Evolutionary conservation across 2,329 filamentous ascomycete species (phyloP).

Genomic region (Penicillium frequentans): DNA sequence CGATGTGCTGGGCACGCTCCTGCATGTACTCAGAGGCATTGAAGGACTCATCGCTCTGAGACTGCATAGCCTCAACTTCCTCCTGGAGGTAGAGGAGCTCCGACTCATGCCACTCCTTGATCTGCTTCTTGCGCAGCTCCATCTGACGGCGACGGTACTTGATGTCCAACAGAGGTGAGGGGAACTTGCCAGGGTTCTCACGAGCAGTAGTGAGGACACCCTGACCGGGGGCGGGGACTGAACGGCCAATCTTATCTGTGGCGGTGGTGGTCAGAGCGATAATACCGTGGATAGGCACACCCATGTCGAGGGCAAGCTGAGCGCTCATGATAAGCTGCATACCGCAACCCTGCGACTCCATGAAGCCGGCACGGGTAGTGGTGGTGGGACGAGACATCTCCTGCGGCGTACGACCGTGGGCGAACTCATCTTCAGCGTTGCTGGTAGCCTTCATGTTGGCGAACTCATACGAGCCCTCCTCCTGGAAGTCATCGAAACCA

Average conservation of each 20-base stretch:
- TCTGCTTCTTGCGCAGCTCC: constrained; percentile 87
- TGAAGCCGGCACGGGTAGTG: constrained; percentile 95
- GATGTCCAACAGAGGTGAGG: constrained; percentile 92
- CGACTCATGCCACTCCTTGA: constrained; percentile 94
- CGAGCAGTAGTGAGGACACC: constrained; percentile 95
- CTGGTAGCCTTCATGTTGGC: constrained; percentile 99
- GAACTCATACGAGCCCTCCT: constrained; percentile 98
- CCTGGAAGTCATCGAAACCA: constrained; percentile 98
- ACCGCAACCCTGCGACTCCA: constrained; percentile 99
- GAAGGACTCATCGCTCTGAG: constrained; percentile 68
- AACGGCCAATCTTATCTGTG: constrained; percentile 98
- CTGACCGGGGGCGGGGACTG: constrained; percentile 92
- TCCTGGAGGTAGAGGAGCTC: constrained; percentile 91
- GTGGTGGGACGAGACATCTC: constrained; percentile 99
- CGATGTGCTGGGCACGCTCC: constrained; percentile 82
- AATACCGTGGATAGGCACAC: constrained; percentile 94
- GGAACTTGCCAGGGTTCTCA: constrained; percentile 87
- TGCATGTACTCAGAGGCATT: constrained; percentile 81
- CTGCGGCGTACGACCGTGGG: constrained; percentile 87
- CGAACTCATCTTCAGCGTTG: constrained; percentile 95
- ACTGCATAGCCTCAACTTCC: constrained; percentile 87
- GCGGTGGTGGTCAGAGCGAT: constrained; percentile 91
- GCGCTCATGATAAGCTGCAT: constrained; percentile 99
- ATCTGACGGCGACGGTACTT: constrained; percentile 96
- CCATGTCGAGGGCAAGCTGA: constrained; percentile 94